Evolutionary conservation across 768 basidiomycete species (phyloP).

Genomic region (Mycena amicta): DNA sequence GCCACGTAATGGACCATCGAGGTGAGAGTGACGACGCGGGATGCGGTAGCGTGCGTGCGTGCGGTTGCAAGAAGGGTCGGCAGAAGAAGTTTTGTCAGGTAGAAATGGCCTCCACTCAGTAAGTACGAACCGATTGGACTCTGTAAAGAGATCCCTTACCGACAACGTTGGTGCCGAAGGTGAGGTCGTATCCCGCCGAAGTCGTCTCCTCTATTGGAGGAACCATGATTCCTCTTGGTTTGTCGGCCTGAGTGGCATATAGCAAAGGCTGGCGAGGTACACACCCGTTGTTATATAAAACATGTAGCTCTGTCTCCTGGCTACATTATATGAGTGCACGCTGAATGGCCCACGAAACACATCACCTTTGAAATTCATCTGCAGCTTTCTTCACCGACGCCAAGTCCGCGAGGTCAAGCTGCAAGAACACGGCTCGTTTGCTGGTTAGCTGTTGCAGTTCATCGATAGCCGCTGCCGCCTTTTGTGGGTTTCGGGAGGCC

Average conservation of each 20-base stretch:
- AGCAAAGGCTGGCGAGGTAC: not conserved
- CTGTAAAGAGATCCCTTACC: conserved; percentile 31
- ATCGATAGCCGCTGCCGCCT: conserved; percentile 33
- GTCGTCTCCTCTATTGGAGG: conserved; percentile 43
- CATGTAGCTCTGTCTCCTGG: conserved; percentile 11
- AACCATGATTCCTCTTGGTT: conserved; percentile 49
- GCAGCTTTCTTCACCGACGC: conserved; percentile 34
- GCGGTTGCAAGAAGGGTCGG: conserved; percentile 47
- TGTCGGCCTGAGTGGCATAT: not conserved
- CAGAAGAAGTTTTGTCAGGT: conserved; percentile 53
- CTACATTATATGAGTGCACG: not conserved
- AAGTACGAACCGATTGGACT: not conserved
- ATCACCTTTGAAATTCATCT: conserved; percentile 32
- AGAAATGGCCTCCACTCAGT: conserved; percentile 43
- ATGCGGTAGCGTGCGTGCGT: conserved; percentile 28
- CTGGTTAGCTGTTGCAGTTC: conserved; percentile 38
- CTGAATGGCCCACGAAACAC: not conserved
- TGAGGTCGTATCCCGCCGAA: conserved; percentile 53
- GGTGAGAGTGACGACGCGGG: conserved; percentile 52
- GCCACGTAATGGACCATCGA: conserved; percentile 40
- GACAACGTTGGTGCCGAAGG: conserved; percentile 59
- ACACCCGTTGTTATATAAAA: conserved; percentile 16
- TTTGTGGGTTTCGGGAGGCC: conserved; percentile 33
- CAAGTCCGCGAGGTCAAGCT: conserved; percentile 40
- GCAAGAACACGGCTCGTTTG: conserved; percentile 34